A percentile compares a stretch with the other conserved stretches of the same genome.
Conservation (phyloP, 2,329 filamentous ascomycete genomes). For the Sporothrix phasma region DNA sequence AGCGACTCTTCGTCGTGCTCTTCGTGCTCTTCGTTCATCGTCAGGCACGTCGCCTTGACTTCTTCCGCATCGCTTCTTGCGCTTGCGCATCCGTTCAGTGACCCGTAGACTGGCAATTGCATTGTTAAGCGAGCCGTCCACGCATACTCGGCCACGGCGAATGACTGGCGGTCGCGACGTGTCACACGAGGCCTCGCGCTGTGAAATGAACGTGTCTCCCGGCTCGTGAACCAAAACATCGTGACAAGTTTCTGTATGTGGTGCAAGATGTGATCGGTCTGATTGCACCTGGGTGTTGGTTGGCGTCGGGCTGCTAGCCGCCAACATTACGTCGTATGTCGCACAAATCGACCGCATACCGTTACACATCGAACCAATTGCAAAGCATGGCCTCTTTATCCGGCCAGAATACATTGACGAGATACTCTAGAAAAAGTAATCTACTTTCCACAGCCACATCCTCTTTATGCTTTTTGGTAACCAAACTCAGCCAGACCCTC, state of each 20-base stretch:
- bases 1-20: too few relatives aligned
- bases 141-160: background rate
- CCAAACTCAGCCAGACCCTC: slow-evolving; percentile 66
- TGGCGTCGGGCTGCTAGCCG: background rate
- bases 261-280: background rate
- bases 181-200: background rate
- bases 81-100: background rate
- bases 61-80: background rate
- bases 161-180: background rate
- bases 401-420: background rate
- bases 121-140: background rate
- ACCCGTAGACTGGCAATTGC: background rate
- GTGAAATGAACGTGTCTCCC: background rate
- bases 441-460: slow-evolving; percentile 1
- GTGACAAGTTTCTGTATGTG: too few relatives aligned
- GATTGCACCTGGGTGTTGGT: background rate
- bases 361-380: background rate
- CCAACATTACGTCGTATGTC: background rate
- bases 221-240: too few relatives aligned
- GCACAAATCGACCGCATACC: background rate
- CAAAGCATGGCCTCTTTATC: background rate
- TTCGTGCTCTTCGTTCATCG: background rate
- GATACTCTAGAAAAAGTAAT: background rate
- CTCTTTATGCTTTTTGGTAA: slow-evolving; percentile 38
- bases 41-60: background rate